Base-by-base conservation (phyloP, 1,284 basidiomycete genomes). In the Cryptococcus maquisensis region DNA sequence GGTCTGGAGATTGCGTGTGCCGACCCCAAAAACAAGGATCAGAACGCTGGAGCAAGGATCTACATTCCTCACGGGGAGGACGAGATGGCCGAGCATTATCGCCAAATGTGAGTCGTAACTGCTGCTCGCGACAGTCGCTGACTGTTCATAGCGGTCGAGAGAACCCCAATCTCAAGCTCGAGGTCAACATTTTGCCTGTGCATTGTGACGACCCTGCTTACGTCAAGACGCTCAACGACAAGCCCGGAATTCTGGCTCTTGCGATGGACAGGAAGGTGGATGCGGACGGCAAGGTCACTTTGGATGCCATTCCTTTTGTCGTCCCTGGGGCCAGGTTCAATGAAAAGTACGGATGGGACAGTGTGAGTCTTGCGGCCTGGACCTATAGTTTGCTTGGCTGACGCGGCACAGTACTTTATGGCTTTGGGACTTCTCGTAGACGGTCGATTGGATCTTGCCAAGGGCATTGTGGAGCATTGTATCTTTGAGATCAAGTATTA, bases 401-500 rank as follows among this genome's bases (percentile, higher is more conserved):
- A 57, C 43, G 1, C 18, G 20, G 20, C 41, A 9, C 55, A 71
- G 71, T 74, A 74, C 62, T 74, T 74, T 46, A 74, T 74, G 68
- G 71, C 71, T 18, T 64, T 98, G 24, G 95, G 95, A 35, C 83
- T 98, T 6, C 84, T 98, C 20, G 90, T 97, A 23, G 95, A 98
- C 73, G 93, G 91, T 26, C 86, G 93, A 68, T 83, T 96, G 40
- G 84, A 87, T 60, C 88, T 98, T 82, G 95, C 95, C 8, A 91
- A 92, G 77, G 90, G 90, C 64, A 94, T 96, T 83, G 92, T 98
- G 46, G 95, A 98, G 60, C 95, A 98, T 75, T 98, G 97, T 78
- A 88, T 97, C 69, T 98, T 98, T 73, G 91, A 98, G 80, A 97
- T 98, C 81, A 91, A 86, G 77, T 90, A 97, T 78, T 97, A 97